phyloP scores from a whole-genome alignment of 257 asterid genomes.

The Nicotiana undulata region DNA sequence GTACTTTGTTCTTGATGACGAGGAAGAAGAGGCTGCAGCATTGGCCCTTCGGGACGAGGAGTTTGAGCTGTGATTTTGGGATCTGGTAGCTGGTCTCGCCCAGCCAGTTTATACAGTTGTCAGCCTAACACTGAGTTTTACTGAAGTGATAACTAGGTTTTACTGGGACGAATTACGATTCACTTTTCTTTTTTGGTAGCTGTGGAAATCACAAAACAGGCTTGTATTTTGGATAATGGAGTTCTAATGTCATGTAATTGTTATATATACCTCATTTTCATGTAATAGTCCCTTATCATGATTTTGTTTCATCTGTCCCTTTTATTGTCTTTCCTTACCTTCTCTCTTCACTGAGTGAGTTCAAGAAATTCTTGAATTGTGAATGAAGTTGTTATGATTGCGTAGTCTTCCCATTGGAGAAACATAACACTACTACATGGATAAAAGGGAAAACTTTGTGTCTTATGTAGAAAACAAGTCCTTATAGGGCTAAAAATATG shows the following conservation, averaged over 20 bases:
- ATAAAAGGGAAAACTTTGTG: too few species aligned
- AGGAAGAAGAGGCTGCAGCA: constrained; percentile 90
- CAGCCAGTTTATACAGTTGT: constrained; percentile 12
- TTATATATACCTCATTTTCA: constrained; percentile 1
- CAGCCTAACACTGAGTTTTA: constrained; percentile 29
- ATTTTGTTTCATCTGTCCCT: background rate
- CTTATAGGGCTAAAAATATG: too few species aligned
- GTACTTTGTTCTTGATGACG: constrained; percentile 82
- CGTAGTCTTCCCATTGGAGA: background rate
- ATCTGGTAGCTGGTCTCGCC: constrained; percentile 20
- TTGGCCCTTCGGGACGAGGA: constrained; percentile 86
- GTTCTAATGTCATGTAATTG: constrained; percentile 5
- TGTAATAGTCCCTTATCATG: constrained; percentile 2
- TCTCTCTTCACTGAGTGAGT: background rate
- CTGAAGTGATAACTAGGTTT: background rate
- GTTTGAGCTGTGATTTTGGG: constrained; percentile 68
- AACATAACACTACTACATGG: background rate
- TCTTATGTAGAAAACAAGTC: too few species aligned
- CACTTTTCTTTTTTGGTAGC: background rate
- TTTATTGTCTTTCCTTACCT: background rate
- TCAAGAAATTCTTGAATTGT: background rate
- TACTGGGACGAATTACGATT: background rate
- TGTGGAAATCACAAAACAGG: background rate
- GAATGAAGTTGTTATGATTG: background rate
- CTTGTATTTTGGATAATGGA: background rate